A percentile compares a stretch with the other conserved stretches of the same genome.
phyloP scores from a whole-genome alignment of 2,329 filamentous ascomycete genomes.

The Tolypocladium inflatum region DNA sequence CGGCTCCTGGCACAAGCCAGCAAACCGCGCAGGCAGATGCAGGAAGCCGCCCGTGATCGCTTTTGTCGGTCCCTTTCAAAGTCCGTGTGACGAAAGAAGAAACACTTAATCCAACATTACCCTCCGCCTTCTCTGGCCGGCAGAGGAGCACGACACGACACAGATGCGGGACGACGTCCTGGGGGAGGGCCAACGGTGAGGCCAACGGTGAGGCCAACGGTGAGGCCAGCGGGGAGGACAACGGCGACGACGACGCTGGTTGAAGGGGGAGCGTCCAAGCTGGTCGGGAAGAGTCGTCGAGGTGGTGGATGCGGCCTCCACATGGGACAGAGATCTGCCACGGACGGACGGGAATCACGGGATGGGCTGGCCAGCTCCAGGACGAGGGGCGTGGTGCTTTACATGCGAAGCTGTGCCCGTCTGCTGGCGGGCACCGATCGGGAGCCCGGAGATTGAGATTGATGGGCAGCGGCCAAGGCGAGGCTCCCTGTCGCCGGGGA shows the following conservation, averaged over 20 bases:
- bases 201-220: background rate
- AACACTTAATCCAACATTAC: conserved; percentile 16
- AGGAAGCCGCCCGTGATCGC: conserved; percentile 1
- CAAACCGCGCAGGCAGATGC: background rate
- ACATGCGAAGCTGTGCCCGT: background rate
- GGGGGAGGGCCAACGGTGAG: background rate
- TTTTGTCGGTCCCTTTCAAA: conserved; percentile 1
- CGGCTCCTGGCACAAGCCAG: conserved; percentile 25
- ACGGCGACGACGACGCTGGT: background rate
- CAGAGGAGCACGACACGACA: conserved; percentile 9
- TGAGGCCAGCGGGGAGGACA: background rate
- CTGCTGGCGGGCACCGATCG: background rate
- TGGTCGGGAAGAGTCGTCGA: background rate
- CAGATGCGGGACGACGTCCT: background rate
- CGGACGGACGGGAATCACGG: background rate
- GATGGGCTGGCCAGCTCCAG: background rate
- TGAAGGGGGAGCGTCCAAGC: background rate
- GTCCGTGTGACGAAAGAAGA: conserved; percentile 10
- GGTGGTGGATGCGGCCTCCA: background rate
- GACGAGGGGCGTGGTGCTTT: background rate
- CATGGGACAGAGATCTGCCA: background rate
- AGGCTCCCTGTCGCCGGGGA: conserved; percentile 1
- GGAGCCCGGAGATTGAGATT: conserved; percentile 3
- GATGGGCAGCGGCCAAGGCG: background rate
- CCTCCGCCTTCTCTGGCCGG: conserved; percentile 15